These are phyloP conservation scores for Trametes punicea DNA, from an alignment of 768 basidiomycete genomes.

Conservation along the genomic window DNA sequence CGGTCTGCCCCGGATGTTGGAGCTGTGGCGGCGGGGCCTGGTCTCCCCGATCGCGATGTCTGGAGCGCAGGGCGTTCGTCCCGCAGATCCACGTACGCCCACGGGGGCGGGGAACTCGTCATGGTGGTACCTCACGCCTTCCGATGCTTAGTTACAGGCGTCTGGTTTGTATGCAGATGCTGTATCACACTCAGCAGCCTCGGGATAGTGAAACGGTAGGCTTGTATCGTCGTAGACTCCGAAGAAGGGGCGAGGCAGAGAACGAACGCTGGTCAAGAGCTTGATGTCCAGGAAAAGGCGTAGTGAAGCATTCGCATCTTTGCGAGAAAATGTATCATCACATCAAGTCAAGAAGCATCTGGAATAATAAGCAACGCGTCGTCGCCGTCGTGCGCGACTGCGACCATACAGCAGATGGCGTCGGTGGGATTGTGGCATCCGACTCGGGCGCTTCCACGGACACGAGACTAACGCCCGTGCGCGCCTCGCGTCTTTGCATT, in stretches of 20 bases:
- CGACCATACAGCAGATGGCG: no score
- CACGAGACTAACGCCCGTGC: neutral
- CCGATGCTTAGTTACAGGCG: neutral
- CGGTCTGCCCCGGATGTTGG: neutral
- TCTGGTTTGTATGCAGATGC: no score
- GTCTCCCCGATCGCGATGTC: neutral
- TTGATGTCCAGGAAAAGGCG: no score
- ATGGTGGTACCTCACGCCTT: neutral
- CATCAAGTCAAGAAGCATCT: no score
- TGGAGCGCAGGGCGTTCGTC: neutral
- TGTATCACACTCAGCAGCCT: no score
- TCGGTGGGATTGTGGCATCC: no score
- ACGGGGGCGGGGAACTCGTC: slow-evolving; percentile 1
- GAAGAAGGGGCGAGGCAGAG: neutral
- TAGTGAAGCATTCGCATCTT: no score
- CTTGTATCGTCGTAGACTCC: neutral
- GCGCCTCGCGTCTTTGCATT: neutral
- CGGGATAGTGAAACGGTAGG: no score
- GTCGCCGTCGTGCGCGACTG: neutral
- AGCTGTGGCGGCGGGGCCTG: slow-evolving; percentile 9
- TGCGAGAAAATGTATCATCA: no score
- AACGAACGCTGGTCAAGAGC: no score
- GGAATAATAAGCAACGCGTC: neutral
- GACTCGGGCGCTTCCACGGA: neutral
- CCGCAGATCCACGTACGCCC: slow-evolving; percentile 8